A percentile compares a stretch with the other conserved stretches of the same genome.
These are phyloP conservation scores for Acanthamoeba lenticulata DNA, from an alignment of 208 protist species.

Conservation along the genomic window DNA sequence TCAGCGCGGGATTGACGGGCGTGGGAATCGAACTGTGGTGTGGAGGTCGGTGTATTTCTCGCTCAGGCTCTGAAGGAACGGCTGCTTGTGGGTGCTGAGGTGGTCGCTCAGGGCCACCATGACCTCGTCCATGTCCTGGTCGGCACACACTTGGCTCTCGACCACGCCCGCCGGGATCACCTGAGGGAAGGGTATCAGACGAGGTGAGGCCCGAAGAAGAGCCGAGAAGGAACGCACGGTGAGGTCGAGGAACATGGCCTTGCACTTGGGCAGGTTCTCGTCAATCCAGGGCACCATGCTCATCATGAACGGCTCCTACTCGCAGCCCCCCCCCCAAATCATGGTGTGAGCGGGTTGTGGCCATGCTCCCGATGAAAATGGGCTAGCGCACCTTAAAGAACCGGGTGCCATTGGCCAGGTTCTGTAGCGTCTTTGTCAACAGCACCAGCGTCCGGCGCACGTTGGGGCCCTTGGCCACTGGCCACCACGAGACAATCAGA, in stretches of 20 bases:
- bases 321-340: neutral
- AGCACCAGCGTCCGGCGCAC: neutral
- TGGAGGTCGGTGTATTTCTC: neutral
- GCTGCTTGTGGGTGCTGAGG: neutral
- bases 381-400: constrained; percentile 27
- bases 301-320: constrained; percentile 51
- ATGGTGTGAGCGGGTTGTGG: neutral
- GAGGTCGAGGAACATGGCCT: constrained; percentile 33
- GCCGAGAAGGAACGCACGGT: neutral
- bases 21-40: neutral
- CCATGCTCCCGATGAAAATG: neutral
- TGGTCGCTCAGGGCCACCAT: neutral
- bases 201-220: neutral
- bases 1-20: no score
- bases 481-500: neutral
- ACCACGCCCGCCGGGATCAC: neutral
- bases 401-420: neutral
- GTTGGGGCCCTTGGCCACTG: neutral
- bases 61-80: neutral
- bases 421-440: constrained; percentile 40
- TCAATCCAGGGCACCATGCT: constrained; percentile 49
- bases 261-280: neutral
- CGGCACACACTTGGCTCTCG: neutral
- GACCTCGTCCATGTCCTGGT: neutral
- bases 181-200: neutral